Evolutionary conservation across 176 grass and related monocot species (phyloP).

Genomic region (Pontederia crassipes): DNA sequence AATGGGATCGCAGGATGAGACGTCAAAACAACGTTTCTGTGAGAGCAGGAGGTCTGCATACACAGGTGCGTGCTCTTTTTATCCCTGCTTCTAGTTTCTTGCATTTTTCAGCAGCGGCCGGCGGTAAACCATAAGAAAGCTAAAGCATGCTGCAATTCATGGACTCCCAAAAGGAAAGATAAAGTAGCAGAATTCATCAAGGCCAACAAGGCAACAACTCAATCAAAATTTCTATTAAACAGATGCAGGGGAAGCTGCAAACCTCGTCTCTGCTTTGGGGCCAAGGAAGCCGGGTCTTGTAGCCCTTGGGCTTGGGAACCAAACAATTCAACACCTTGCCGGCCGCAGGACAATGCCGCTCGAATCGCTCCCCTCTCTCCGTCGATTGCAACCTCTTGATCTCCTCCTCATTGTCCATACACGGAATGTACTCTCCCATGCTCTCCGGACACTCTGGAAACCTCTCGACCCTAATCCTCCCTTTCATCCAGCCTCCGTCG

Average conservation of each 20-base stretch:
- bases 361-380: constrained; percentile 62
- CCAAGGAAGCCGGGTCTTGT: constrained; percentile 75
- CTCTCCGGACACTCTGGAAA: constrained; percentile 49
- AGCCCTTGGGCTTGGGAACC: constrained; percentile 56
- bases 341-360: constrained; percentile 72
- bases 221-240: background rate
- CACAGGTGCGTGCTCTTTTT: too few species aligned
- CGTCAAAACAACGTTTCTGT: too few species aligned
- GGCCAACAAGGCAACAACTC: background rate
- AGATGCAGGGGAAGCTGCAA: constrained; percentile 5
- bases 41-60: too few species aligned
- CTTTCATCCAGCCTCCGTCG: background rate
- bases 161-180: too few species aligned
- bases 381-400: constrained; percentile 57
- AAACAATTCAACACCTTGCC: constrained; percentile 59
- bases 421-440: constrained; percentile 88
- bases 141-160: too few species aligned
- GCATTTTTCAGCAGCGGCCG: too few species aligned
- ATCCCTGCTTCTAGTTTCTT: too few species aligned
- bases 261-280: constrained; percentile 93
- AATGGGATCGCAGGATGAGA: too few species aligned
- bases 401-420: constrained; percentile 74
- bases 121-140: too few species aligned
- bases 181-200: too few species aligned
- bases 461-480: constrained; percentile 23